Evolutionary conservation across 2,329 filamentous ascomycete genomes (phyloP), one percentile per base, ranked within the genome.

Genomic region (Penicillium janthinellum): DNA sequence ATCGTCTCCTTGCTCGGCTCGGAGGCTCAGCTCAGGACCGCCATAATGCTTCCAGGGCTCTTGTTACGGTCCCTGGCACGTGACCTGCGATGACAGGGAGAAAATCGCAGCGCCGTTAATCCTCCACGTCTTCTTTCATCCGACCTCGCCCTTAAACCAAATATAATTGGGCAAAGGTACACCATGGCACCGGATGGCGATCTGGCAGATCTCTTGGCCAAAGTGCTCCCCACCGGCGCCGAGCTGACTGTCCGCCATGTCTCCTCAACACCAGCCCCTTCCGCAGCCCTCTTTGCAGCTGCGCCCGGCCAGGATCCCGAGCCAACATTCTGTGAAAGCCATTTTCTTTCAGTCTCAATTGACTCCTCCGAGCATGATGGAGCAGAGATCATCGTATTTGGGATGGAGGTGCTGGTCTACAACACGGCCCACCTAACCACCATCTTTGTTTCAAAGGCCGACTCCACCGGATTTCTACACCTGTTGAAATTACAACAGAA

Each of bases 361-460:
- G 67, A 69, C 48, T 54, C 70, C 60, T 58, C 67, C 3, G 63
- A 69, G 31, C 61, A 58, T 42, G 61, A 68, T 45, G 69, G 61
- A 4, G 59, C 78, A 20, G 82, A 87, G 62, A 83, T 96, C 1
- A 78, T 97, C 6, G 83, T 94, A 8, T 88, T 96, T 59, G 94
- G 90, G 15, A 84, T 99, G 63, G 95, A 99, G 73, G 83, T 97
- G 54, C 83, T 95, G 68, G 85, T 99, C 61, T 99, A 96, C 77
- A 90, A 88, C 0, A 96, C 93, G 0, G 84, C 86, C 48, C 84
- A 86, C 67, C 85, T 92, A 25, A 96, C 90, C 1, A 97, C 91
- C 4, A 84, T 98, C 56, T 99, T 99, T 74, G 89, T 99, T 25
- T 94, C 93, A 64, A 99, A 99, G 77, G 95, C 95, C 51, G 95